Base-by-base conservation (phyloP, 306 rosid species). In the Cucumis melo region DNA sequence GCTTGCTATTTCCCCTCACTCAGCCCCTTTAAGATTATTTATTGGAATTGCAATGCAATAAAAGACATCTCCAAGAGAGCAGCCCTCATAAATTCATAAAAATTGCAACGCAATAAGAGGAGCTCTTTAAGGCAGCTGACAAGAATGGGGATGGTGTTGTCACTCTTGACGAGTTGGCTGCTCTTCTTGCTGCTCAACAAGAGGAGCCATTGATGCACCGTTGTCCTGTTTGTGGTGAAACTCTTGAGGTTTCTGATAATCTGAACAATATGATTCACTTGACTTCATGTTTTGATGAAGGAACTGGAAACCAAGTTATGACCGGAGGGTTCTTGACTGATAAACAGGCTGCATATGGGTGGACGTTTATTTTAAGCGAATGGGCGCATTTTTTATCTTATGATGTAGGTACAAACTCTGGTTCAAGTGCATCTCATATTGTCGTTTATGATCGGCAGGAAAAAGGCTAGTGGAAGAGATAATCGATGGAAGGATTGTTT, bases 171-270 rank as follows among this genome's bases (percentile, higher is more conserved):
- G 98, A 94, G 80, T 80, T 94, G 93, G 96, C 98, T 78, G 83
- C 81, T 55, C 96, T 91, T 76, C 96, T 94, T 84, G 85, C 97
- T 76, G 75, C 79, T 80, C 97, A 91, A 78, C 98, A 94, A 83
- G 97, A 91, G 93, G 90, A 94, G 72, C 87, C 97, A 38, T 63
- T 94, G 82, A 75, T 91, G 82, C 90, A 81, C 78, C 83, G 95
- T 85, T 94, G 97, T 80, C 97, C 97, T 83, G 98, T 94, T 80
- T 94, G 98, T 84, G 98, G 97, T 41, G 98, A 94, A 90, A 81
- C 63, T 80, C 96, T 94, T 79, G 86, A 82, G 13, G 88, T 85
- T 85, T 87, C 93, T 81, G 92, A 91, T 85, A 84, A 79, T 84
- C 84, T 94, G 83, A 89, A 83, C 86, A 81, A 79, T 79, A 83